Conservation (phyloP, 2,329 filamentous ascomycete species). For the Cordyceps fumosorosea region DNA sequence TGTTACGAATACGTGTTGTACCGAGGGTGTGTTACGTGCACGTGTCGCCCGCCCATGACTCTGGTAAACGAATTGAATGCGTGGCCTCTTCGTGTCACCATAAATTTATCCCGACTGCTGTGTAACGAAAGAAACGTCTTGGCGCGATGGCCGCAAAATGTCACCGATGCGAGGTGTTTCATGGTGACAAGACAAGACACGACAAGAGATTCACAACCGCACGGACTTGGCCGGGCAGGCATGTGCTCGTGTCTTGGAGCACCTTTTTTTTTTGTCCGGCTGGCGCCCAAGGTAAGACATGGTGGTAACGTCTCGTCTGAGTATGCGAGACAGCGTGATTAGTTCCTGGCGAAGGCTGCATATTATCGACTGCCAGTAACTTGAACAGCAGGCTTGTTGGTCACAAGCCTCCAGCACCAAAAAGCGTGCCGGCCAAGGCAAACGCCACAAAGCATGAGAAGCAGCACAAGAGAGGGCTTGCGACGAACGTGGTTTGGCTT, state of each 20-base stretch:
- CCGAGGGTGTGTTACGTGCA: background rate
- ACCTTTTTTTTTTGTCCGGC: background rate
- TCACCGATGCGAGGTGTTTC: background rate
- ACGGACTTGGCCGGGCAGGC: background rate
- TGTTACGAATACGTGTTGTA: background rate
- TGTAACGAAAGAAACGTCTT: background rate
- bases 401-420: background rate
- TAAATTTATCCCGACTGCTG: background rate
- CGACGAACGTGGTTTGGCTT: background rate
- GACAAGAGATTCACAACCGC: background rate
- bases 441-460: background rate
- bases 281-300: background rate
- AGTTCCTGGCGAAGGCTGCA: background rate
- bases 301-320: background rate
- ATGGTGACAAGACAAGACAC: background rate
- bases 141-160: background rate
- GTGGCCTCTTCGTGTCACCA: background rate
- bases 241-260: background rate
- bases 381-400: background rate
- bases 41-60: background rate
- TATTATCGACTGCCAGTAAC: background rate
- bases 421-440: background rate
- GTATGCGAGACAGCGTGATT: background rate
- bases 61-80: background rate
- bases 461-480: too few relatives aligned